phyloP scores from a whole-genome alignment of 2,329 filamentous ascomycete species.

The Madurella fahalii region DNA sequence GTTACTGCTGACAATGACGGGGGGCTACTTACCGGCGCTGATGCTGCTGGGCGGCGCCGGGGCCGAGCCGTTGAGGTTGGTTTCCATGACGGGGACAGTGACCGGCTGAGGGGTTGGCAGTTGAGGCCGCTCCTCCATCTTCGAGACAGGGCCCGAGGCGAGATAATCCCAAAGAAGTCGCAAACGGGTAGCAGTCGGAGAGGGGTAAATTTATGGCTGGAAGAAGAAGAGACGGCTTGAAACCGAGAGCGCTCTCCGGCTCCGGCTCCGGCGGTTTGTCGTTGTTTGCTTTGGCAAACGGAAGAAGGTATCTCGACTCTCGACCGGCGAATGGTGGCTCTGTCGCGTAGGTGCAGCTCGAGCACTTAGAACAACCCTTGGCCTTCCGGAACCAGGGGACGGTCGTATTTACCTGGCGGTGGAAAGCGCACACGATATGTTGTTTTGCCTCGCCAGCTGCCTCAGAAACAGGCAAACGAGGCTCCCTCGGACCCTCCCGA shows the following conservation, averaged over 20 bases:
- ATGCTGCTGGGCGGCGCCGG: constrained; percentile 25
- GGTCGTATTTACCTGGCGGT: too few relatives aligned
- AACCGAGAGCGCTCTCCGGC: too few relatives aligned
- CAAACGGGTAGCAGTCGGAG: not conserved
- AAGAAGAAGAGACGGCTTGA: not conserved
- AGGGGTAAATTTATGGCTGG: not conserved
- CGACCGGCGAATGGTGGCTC: not conserved
- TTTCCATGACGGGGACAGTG: constrained; percentile 1
- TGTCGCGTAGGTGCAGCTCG: not conserved
- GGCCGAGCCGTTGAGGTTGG: constrained; percentile 15
- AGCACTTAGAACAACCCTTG: not conserved
- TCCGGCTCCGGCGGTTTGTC: too few relatives aligned
- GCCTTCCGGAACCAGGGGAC: too few relatives aligned
- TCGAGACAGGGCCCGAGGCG: not conserved
- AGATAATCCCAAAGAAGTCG: not conserved
- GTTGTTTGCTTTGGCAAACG: not conserved
- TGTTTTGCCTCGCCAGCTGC: too few relatives aligned
- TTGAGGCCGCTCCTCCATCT: constrained; percentile 6
- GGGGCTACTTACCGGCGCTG: constrained; percentile 29
- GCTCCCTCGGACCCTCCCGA: not conserved
- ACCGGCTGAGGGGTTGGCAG: not conserved
- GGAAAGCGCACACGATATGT: too few relatives aligned
- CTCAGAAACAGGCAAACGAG: too few relatives aligned
- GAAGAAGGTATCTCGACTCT: not conserved
- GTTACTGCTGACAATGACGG: not conserved